Percentiles rank a stretch among this genome's conserved stretches.
Conservation (phyloP, 805 yeast species). For the Torulaspora franciscae region DNA sequence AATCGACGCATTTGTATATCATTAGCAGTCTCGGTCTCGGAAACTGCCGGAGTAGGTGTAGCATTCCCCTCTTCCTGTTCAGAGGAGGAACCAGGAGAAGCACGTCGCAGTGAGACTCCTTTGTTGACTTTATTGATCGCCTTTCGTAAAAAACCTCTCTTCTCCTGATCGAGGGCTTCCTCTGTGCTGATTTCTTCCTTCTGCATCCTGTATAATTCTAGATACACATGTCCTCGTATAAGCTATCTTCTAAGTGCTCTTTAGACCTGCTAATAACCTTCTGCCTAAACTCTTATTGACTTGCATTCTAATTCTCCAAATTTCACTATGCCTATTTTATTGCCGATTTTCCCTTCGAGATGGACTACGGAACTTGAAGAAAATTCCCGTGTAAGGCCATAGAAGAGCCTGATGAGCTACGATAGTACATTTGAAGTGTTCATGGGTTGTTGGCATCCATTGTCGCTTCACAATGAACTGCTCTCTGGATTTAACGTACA, state of each 20-base stretch:
- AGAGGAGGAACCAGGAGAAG: slow-evolving; percentile 4
- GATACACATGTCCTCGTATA: slow-evolving; percentile 2
- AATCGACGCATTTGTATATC: slow-evolving; percentile 4
- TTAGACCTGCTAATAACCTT: background rate
- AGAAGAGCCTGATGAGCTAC: background rate
- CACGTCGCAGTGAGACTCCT: slow-evolving; percentile 14
- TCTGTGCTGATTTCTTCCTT: slow-evolving; percentile 6
- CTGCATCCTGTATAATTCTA: slow-evolving; percentile 5
- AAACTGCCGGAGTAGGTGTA: background rate
- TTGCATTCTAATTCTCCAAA: background rate
- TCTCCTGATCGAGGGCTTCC: slow-evolving; percentile 10
- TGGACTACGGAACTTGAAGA: background rate
- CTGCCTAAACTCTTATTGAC: background rate
- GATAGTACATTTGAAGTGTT: background rate
- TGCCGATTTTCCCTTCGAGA: slow-evolving; percentile 1
- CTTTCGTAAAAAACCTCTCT: slow-evolving; percentile 12
- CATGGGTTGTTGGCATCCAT: background rate
- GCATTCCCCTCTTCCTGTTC: slow-evolving; percentile 6
- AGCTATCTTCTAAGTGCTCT: background rate
- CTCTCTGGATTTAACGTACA: background rate
- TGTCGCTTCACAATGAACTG: background rate
- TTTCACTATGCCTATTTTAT: background rate
- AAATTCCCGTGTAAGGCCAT: background rate
- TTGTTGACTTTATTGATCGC: slow-evolving; percentile 12
- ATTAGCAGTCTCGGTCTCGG: slow-evolving; percentile 1